These are phyloP conservation scores for Neltuma alba DNA, from an alignment of 306 rosid genomes.

Conservation along the genomic window DNA sequence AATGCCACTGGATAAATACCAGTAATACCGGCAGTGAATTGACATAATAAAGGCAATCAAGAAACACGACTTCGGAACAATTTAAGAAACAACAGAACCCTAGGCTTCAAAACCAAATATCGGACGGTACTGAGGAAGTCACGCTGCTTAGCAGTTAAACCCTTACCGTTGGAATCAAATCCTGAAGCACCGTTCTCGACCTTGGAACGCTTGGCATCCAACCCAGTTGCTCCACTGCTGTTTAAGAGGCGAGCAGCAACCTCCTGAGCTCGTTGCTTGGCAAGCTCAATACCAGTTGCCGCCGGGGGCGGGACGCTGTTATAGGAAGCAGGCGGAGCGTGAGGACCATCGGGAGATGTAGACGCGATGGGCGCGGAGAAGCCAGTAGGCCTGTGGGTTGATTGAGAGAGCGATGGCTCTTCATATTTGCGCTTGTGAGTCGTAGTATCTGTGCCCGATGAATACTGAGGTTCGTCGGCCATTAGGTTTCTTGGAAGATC, in stretches of 20 bases:
- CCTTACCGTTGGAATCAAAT: slow-evolving; percentile 67
- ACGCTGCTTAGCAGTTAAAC: slow-evolving; percentile 48
- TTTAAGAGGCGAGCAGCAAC: slow-evolving; percentile 81
- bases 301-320: slow-evolving; percentile 70
- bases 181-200: slow-evolving; percentile 75
- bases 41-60: background rate
- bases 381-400: slow-evolving; percentile 61
- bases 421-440: slow-evolving; percentile 84
- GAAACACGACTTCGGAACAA: background rate
- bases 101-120: background rate
- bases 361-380: slow-evolving; percentile 70
- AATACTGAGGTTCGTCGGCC: slow-evolving; percentile 80
- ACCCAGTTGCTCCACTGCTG: slow-evolving; percentile 40
- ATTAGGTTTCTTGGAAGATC: slow-evolving; percentile 28
- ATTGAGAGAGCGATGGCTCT: slow-evolving; percentile 40
- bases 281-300: slow-evolving; percentile 70
- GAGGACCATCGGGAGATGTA: slow-evolving; percentile 51
- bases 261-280: slow-evolving; percentile 95
- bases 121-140: background rate
- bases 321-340: slow-evolving; percentile 50
- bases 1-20: background rate
- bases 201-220: slow-evolving; percentile 81
- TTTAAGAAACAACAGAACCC: background rate
- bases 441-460: slow-evolving; percentile 55
- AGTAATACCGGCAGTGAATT: too few relatives aligned